phyloP scores from a whole-genome alignment of 805 yeast genomes.

The Yarrowia sp. region DNA sequence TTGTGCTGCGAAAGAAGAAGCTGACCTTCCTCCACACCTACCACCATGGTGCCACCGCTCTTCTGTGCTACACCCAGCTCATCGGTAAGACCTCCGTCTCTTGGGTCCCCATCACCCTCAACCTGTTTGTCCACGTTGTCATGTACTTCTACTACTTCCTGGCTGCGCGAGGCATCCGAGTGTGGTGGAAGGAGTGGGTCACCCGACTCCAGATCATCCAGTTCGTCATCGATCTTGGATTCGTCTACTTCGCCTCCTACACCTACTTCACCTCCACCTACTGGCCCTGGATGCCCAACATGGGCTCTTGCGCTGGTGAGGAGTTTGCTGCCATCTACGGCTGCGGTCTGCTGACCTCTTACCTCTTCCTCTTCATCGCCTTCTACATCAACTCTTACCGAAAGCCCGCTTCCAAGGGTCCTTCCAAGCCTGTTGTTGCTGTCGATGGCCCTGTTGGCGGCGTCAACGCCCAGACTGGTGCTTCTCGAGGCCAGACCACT shows the following conservation, averaged over 20 bases:
- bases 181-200: conserved; percentile 99
- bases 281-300: conserved; percentile 66
- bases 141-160: conserved; percentile 98
- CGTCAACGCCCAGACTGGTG: conserved; percentile 26
- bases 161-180: conserved; percentile 87
- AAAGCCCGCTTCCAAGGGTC: conserved; percentile 29
- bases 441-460: conserved; percentile 24
- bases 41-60: conserved; percentile 98
- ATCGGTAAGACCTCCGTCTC: conserved; percentile 86
- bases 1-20: conserved; percentile 88
- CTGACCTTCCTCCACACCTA: conserved; percentile 90
- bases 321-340: conserved; percentile 93
- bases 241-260: conserved; percentile 92
- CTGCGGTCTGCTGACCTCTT: conserved; percentile 80
- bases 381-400: conserved; percentile 88
- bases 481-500: conserved; percentile 29
- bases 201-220: conserved; percentile 94
- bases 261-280: conserved; percentile 78
- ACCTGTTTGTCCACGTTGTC: conserved; percentile 88
- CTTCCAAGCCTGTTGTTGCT: conserved; percentile 24
- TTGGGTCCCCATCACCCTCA: conserved; percentile 90
- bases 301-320: conserved; percentile 86
- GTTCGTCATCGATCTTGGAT: conserved; percentile 81
- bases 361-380: conserved; percentile 84
- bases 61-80: conserved; percentile 89